Base-by-base conservation (phyloP, 129 eudicot species). In the carrot (Daucus carota) region DNA sequence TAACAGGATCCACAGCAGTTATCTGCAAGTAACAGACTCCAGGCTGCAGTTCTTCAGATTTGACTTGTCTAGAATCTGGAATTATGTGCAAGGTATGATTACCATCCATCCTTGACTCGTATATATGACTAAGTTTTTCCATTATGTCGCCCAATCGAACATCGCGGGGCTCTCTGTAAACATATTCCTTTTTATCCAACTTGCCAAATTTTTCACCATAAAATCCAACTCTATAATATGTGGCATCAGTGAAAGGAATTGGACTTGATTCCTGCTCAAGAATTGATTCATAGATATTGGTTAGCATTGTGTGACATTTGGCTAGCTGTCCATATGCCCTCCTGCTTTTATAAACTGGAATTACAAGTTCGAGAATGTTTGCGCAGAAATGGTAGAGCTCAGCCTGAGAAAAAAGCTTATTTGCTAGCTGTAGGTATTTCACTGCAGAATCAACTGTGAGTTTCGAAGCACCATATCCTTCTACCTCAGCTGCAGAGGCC, bases 361-460 rank as follows among this genome's bases (percentile, higher is more conserved):
- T 94, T 16, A 94, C 97, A 31, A 94, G 92, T 82, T 94, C 98
- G 3, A 94, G 82, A 81, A 94, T 94, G 84, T 90, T 86, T 38
- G 96, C 97, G 65, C 97, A 91, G 77, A 94, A 94, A 75, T 94
- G 98, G 60, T 81, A 88, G 74, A 94, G 86, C 78, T 94, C 98
- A 2, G 98, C 98, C 83, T 94, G 98, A 40, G 97, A 91, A 86
- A 94, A 94, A 68, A 94, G 98, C 86, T 91, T 91, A 79, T 94
- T 94, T 81, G 98, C 98, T 45, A 94, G 97, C 83, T 91, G 97
- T 28, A 94, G 83, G 80, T 94, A 94, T 75, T 94, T 94, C 28
- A 94, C 98, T 52, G 98, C 98, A 8, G 98, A 94, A 84, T 94
- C 98, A 63, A 94, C 97, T 1, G 98, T 94, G 62, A 94, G 97